These are phyloP conservation scores for Pseudocercospora fuligena DNA, from an alignment of 2,329 filamentous ascomycete genomes.

Conservation along the genomic window DNA sequence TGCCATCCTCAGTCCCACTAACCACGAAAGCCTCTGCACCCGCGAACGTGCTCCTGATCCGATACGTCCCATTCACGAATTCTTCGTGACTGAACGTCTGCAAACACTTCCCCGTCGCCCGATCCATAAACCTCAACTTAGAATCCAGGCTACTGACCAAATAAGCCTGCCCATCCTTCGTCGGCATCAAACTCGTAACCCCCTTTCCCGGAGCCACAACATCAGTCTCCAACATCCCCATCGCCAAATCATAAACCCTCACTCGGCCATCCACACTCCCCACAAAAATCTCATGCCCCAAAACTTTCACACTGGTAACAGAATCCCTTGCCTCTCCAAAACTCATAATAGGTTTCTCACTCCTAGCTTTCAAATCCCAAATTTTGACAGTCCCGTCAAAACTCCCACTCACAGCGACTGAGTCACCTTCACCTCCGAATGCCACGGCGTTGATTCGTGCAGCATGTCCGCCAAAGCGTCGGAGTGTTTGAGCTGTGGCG, in stretches of 20 bases:
- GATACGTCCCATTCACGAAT: conserved; percentile 69
- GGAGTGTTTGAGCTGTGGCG: conserved; percentile 73
- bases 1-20: conserved; percentile 78
- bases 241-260: conserved; percentile 79
- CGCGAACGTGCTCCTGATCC: conserved; percentile 77
- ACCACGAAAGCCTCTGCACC: conserved; percentile 77
- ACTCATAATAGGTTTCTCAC: conserved; percentile 70
- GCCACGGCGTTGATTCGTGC: conserved; percentile 78
- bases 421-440: conserved; percentile 74
- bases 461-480: conserved; percentile 69
- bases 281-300: conserved; percentile 63
- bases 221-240: conserved; percentile 72
- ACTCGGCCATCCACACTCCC: conserved; percentile 86
- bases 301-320: conserved; percentile 54
- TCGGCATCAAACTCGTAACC: conserved; percentile 77
- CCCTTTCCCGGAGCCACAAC: conserved; percentile 56
- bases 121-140: conserved; percentile 79
- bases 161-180: conserved; percentile 73
- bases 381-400: conserved; percentile 77
- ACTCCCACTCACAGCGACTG: conserved; percentile 72
- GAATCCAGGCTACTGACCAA: conserved; percentile 78
- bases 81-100: conserved; percentile 67
- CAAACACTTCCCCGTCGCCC: conserved; percentile 72
- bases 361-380: conserved; percentile 69
- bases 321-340: conserved; percentile 75